A percentile compares a stretch with the other conserved stretches of the same genome.
phyloP scores from a whole-genome alignment of 2,329 filamentous ascomycete species.

The Penicillium sp. region DNA sequence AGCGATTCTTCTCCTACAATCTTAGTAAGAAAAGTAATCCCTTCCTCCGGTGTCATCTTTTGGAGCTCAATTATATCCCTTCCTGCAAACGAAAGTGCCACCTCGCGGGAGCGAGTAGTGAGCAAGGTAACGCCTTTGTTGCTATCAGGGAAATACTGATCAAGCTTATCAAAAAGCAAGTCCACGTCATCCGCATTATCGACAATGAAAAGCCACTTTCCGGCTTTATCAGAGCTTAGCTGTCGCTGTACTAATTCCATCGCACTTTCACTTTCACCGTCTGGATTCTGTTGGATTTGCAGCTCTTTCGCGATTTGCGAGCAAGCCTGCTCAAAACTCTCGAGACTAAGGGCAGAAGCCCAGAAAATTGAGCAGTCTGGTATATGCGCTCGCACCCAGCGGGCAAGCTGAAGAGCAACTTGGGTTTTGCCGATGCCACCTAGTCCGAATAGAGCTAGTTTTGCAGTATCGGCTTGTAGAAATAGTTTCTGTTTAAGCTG shows the following conservation, averaged over 20 bases:
- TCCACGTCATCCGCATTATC: constrained; percentile 1
- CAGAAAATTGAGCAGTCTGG: constrained; percentile 18
- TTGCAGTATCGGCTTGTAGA: not conserved
- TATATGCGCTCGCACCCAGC: constrained; percentile 6
- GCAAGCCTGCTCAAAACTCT: constrained; percentile 13
- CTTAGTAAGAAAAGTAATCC: not conserved
- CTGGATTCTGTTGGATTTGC: not conserved
- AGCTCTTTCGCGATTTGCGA: constrained; percentile 1
- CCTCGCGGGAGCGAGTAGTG: constrained; percentile 2
- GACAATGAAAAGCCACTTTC: constrained; percentile 4
- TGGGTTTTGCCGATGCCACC: constrained; percentile 28
- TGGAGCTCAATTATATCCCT: not conserved
- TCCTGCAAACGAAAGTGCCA: not conserved
- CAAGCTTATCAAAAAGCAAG: constrained; percentile 1
- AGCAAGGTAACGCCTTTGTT: not conserved
- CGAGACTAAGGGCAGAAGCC: constrained; percentile 11
- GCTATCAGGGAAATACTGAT: constrained; percentile 2
- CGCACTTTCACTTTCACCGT: not conserved
- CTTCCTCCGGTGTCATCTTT: not conserved
- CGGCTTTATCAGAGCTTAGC: not conserved
- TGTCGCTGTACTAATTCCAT: not conserved
- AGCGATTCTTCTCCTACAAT: not conserved
- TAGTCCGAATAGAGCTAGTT: constrained; percentile 15
- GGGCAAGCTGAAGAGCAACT: constrained; percentile 23
- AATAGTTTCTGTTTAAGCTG: constrained; percentile 1